A percentile compares a stretch with the other conserved stretches of the same genome.
Conservation (phyloP, 768 basidiomycete species). For the Pleurotus giganteus region DNA sequence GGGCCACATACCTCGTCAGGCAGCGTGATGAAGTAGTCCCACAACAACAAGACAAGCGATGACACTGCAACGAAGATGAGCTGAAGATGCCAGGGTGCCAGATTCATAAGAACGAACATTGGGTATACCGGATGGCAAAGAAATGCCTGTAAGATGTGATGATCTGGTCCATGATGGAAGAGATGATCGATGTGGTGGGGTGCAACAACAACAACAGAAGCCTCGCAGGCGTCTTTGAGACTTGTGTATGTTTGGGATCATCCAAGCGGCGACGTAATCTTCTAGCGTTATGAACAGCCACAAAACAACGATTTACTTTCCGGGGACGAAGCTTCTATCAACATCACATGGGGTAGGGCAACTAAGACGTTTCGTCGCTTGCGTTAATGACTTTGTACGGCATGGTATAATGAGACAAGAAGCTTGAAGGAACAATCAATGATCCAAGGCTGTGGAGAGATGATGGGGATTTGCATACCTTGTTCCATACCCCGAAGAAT, state of each 20-base stretch:
- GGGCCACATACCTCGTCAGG: constrained; percentile 1
- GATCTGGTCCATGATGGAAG: constrained; percentile 3
- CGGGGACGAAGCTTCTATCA: too few species aligned
- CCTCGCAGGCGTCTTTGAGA: not conserved
- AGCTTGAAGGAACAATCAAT: too few species aligned
- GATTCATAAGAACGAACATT: not conserved
- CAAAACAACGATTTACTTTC: too few species aligned
- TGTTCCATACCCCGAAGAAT: too few species aligned
- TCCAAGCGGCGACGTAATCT: not conserved
- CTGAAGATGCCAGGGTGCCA: not conserved
- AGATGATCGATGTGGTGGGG: not conserved
- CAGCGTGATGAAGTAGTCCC: constrained; percentile 3
- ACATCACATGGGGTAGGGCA: too few species aligned
- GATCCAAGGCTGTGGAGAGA: too few species aligned
- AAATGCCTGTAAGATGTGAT: not conserved
- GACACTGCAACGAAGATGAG: not conserved
- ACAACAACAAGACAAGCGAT: not conserved
- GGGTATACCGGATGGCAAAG: constrained; percentile 4
- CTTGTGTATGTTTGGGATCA: not conserved
- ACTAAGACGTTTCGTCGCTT: too few species aligned
- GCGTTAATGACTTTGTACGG: too few species aligned
- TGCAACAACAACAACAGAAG: not conserved
- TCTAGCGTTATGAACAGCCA: too few species aligned
- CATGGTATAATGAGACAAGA: too few species aligned
- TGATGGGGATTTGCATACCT: too few species aligned